Base-by-base conservation (phyloP, 352 stramenopile genomes). In the Thalassiosira mediterranea region DNA sequence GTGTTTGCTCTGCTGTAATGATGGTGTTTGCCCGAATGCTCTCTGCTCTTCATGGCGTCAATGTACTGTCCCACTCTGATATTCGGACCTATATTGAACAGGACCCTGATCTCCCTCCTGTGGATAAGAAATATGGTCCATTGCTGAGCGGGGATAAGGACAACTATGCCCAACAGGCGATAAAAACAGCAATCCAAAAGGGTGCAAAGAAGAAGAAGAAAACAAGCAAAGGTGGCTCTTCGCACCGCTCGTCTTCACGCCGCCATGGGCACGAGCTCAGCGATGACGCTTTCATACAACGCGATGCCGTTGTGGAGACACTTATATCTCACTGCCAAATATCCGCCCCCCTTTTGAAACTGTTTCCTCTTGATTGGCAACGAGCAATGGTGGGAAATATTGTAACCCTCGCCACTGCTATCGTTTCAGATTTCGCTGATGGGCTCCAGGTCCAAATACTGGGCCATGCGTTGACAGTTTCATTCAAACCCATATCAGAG, bases 241-340 rank as follows among this genome's bases (percentile, higher is more conserved):
- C 70, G 8, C 53, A 72, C 32, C 28, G 46, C 34, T 54, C 42
- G n/a, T 69, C 54, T 46, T 78, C 80, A 48, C 57, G 67, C 8
- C 53, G 48, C 3, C 29, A 72, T 52, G 59, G 63, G 15, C 53
- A 79, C 15, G 59, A 72, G 4, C 53, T 72, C 13, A 72, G 60
- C 15, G 75, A 85, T 7, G 70, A 76, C n/a, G 49, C 74, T 15
- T 93, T 90, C 47, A 68, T 93, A 26, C 87, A 91, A 62, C 62
- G 76, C 46, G 74, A 81, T 75, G 83, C 87, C n/a, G 81, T 93
- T 7, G 83, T 89, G 0, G 87, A 93, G 66, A 91, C 76, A 3
- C 70, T 93, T 1, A 63, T 93, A 17, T 88, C 76, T 8, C 85
- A 93, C 51, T 89, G 83, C 40, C 87, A 93, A 65, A 88, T 93